These are phyloP conservation scores for Aspergillus felis DNA, from an alignment of 2,329 filamentous ascomycete genomes.

Conservation along the genomic window DNA sequence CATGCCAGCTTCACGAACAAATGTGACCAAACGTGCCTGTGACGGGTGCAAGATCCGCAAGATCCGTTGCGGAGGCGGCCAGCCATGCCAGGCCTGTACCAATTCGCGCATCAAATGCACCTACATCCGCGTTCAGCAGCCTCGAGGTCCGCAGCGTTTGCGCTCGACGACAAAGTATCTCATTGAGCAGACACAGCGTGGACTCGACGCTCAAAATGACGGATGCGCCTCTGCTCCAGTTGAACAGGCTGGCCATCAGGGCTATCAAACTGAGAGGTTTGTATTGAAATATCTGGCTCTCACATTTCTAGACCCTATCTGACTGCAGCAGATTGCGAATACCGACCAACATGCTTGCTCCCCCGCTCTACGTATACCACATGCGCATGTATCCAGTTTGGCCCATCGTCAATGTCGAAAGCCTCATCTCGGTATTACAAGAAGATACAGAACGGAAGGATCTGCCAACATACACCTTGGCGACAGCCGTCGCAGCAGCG, in stretches of 20 bases:
- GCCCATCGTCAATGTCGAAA: slow-evolving; percentile 48
- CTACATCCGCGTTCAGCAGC: slow-evolving; percentile 45
- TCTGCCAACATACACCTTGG: slow-evolving; percentile 39
- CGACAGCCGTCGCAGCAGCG: slow-evolving; percentile 46
- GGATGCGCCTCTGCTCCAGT: neutral
- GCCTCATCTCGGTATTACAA: slow-evolving; percentile 38
- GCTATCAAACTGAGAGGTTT: neutral
- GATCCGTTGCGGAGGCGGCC: slow-evolving; percentile 47
- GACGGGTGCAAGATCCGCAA: slow-evolving; percentile 54
- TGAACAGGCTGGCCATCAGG: neutral
- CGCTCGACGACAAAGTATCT: slow-evolving; percentile 18
- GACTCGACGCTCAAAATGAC: neutral
- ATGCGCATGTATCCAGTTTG: slow-evolving; percentile 52
- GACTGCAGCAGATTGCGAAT: slow-evolving; percentile 8
- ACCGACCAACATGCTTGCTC: slow-evolving; percentile 20
- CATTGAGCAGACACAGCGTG: slow-evolving; percentile 19
- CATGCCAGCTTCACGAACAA: slow-evolving; percentile 10
- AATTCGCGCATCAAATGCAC: slow-evolving; percentile 48
- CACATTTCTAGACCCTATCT: neutral
- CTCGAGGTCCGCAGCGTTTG: slow-evolving; percentile 46
- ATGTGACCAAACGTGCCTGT: slow-evolving; percentile 41
- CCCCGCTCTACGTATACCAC: slow-evolving; percentile 45
- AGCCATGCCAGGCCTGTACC: slow-evolving; percentile 46
- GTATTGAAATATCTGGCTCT: neutral
- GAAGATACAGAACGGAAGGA: slow-evolving; percentile 24